Conservation (phyloP, 345 rosid genomes). For the Syzygium oleosum region DNA sequence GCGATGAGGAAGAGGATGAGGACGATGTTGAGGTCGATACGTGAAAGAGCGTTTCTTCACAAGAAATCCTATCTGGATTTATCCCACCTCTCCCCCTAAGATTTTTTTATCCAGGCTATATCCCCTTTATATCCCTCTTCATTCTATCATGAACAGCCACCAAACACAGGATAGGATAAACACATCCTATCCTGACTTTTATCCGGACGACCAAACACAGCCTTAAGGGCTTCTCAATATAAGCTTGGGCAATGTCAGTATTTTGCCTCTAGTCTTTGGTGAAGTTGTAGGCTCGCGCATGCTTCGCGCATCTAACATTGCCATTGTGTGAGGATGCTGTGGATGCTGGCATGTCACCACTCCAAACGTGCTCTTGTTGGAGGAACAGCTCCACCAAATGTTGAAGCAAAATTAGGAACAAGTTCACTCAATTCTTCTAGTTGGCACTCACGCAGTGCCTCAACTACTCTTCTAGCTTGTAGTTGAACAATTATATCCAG, state of each 20-base stretch:
- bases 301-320: not conserved
- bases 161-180: too few relatives aligned
- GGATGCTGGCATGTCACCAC: not conserved
- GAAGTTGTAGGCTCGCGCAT: not conserved
- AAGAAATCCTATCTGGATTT: too few relatives aligned
- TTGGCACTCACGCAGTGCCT: not conserved
- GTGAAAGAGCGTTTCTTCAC: too few relatives aligned
- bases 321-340: not conserved
- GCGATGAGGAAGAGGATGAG: too few relatives aligned
- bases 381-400: not conserved
- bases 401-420: not conserved
- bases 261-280: not conserved
- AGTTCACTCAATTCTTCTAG: not conserved
- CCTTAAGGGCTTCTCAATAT: not conserved
- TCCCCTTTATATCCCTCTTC: too few relatives aligned
- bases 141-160: too few relatives aligned
- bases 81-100: too few relatives aligned
- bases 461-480: not conserved
- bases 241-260: not conserved
- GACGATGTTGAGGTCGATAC: too few relatives aligned
- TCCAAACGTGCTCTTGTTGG: not conserved
- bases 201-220: too few relatives aligned
- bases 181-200: too few relatives aligned
- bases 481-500: not conserved
- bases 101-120: too few relatives aligned